phyloP scores from a whole-genome alignment of 73 alveolate genomes.

The Paramecium biaurelia region DNA sequence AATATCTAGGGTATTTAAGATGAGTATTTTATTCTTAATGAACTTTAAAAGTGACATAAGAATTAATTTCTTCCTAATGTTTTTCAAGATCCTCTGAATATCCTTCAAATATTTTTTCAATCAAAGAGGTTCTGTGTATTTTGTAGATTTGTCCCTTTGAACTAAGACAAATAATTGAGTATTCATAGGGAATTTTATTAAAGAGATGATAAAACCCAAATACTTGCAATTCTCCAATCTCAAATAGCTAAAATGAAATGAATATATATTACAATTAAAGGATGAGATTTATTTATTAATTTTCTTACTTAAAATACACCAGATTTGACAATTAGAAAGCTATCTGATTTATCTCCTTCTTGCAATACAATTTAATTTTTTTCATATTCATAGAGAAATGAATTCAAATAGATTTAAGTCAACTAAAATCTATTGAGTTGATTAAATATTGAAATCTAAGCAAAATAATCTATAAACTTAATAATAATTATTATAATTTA shows the following conservation, averaged over 20 bases:
- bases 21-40: background rate
- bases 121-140: background rate
- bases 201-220: background rate
- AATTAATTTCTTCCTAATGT: background rate
- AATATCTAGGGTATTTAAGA: background rate
- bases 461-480: background rate
- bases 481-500: background rate
- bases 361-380: background rate
- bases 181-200: background rate
- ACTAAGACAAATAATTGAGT: background rate
- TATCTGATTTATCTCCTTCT: background rate
- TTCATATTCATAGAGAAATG: background rate
- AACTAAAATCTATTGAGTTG: background rate
- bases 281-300: background rate
- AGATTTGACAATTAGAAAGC: background rate
- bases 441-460: background rate
- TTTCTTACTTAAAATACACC: background rate
- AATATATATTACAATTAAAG: background rate
- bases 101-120: conserved; percentile 4
- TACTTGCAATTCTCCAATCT: background rate
- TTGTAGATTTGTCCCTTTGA: background rate
- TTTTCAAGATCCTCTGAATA: background rate
- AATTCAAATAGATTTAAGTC: background rate
- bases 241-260: background rate
- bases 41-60: background rate